Evolutionary conservation across 2,329 filamentous ascomycete genomes (phyloP).

Genomic region (Dothideomycetes sp.): DNA sequence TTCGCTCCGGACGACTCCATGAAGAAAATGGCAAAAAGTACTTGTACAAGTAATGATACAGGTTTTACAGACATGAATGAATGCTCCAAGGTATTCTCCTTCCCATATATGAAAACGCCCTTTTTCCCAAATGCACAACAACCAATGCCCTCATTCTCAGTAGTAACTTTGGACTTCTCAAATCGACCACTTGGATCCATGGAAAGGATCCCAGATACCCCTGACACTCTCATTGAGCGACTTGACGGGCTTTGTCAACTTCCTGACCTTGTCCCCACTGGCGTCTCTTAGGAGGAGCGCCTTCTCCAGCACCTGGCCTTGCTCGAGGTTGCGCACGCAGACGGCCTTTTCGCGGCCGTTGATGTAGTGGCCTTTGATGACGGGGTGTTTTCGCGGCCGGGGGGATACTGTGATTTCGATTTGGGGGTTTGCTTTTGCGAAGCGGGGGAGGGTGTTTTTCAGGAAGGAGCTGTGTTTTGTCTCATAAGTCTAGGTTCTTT

Average conservation of each 20-base stretch:
- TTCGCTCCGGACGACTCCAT: too few species aligned
- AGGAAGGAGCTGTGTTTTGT: conserved; percentile 58
- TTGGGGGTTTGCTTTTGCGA: conserved; percentile 71
- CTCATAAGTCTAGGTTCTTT: neutral
- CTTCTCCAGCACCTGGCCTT: conserved; percentile 72
- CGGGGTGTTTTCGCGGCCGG: conserved; percentile 77
- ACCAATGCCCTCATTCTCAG: neutral
- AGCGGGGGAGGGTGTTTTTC: conserved; percentile 60
- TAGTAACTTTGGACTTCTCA: conserved; percentile 18
- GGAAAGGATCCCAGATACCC: conserved; percentile 55
- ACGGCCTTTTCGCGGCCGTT: conserved; percentile 79
- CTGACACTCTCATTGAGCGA: conserved; percentile 54
- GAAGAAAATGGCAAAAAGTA: too few species aligned
- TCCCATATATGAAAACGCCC: too few species aligned
- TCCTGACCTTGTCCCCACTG: conserved; percentile 62
- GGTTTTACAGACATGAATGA: too few species aligned
- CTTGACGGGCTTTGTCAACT: conserved; percentile 46
- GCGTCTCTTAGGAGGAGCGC: conserved; percentile 60
- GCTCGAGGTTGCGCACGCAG: conserved; percentile 78
- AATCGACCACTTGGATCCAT: conserved; percentile 42
- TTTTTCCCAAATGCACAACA: too few species aligned
- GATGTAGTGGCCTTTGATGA: conserved; percentile 83
- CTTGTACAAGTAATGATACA: neutral
- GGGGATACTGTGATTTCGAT: conserved; percentile 90
- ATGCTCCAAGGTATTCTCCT: too few species aligned